Evolutionary conservation across 164 flowering plant genomes (phyloP).

Genomic region (Nelumbo lutea): DNA sequence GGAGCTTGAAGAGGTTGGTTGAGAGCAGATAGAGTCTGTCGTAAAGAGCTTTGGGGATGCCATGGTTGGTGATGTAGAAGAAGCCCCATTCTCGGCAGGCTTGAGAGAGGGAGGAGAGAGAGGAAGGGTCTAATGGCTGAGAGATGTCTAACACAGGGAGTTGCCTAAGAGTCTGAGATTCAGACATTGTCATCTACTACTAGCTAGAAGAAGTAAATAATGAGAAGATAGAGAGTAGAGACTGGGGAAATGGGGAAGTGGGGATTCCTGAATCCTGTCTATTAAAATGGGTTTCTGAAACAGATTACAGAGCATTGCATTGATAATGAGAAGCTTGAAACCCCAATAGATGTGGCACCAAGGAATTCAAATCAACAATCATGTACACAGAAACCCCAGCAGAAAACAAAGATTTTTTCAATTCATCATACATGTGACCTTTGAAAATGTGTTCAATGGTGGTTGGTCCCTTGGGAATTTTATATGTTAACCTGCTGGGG

Average conservation of each 20-base stretch:
- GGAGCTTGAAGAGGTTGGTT: constrained; percentile 49
- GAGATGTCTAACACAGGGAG: constrained; percentile 74
- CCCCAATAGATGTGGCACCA: too few species aligned
- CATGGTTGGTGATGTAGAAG: constrained; percentile 78
- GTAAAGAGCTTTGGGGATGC: constrained; percentile 50
- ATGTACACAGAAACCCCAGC: too few species aligned
- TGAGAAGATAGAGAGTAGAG: constrained; percentile 4
- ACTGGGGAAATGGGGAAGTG: constrained; percentile 9
- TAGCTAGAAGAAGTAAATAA: constrained; percentile 6
- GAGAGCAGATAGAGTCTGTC: constrained; percentile 35
- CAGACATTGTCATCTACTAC: constrained; percentile 32
- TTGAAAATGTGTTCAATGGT: too few species aligned
- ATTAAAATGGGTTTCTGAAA: too few species aligned
- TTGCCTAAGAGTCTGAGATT: constrained; percentile 30
- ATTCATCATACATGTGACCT: too few species aligned
- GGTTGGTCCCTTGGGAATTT: too few species aligned
- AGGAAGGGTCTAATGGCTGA: constrained; percentile 41
- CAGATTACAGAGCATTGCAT: too few species aligned
- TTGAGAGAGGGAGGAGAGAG: constrained; percentile 45
- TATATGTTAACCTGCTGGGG: too few species aligned
- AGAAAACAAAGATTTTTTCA: too few species aligned
- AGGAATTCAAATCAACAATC: too few species aligned
- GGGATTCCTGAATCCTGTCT: background rate
- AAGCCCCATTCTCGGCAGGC: constrained; percentile 87
- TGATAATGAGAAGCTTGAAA: too few species aligned